A percentile compares a stretch with the other conserved stretches of the same genome.
Evolutionary conservation across 139 green algal genomes (phyloP).

Genomic region (Chlorella sp.): DNA sequence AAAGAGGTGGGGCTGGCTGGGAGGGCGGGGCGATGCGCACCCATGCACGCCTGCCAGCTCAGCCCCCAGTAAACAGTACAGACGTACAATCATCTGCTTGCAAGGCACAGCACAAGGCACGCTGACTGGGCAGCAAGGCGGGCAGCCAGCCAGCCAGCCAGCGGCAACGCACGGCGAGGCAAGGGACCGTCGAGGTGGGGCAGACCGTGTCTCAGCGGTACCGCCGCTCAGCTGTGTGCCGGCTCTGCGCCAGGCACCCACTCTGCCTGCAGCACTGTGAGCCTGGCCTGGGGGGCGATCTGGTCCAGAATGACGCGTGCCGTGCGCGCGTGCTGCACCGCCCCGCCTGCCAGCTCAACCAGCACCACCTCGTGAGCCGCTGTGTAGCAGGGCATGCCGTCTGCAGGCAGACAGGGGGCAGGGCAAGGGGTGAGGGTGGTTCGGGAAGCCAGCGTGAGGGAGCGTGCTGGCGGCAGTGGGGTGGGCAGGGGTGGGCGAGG

Average conservation of each 20-base stretch:
- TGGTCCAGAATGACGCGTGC: slow-evolving; percentile 43
- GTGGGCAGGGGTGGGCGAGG: background rate
- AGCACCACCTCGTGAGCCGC: slow-evolving; percentile 68
- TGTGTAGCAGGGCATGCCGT: slow-evolving; percentile 65
- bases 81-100: no score
- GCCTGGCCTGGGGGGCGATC: slow-evolving; percentile 43
- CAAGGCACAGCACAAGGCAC: no score
- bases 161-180: background rate
- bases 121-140: background rate
- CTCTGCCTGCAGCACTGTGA: slow-evolving; percentile 44
- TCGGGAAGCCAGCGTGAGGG: background rate
- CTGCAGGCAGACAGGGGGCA: background rate
- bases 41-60: no score
- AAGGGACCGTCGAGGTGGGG: no score
- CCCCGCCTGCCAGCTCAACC: slow-evolving; percentile 56
- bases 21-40: no score
- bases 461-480: background rate
- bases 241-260: background rate
- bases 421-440: background rate
- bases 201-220: no score
- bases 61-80: no score
- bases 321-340: slow-evolving; percentile 59
- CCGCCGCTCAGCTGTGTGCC: background rate
- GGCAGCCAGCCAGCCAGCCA: background rate
- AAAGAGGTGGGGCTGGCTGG: no score